These are phyloP conservation scores for Lecanicillium sp. DNA, from an alignment of 2,329 filamentous ascomycete genomes.

Conservation along the genomic window DNA sequence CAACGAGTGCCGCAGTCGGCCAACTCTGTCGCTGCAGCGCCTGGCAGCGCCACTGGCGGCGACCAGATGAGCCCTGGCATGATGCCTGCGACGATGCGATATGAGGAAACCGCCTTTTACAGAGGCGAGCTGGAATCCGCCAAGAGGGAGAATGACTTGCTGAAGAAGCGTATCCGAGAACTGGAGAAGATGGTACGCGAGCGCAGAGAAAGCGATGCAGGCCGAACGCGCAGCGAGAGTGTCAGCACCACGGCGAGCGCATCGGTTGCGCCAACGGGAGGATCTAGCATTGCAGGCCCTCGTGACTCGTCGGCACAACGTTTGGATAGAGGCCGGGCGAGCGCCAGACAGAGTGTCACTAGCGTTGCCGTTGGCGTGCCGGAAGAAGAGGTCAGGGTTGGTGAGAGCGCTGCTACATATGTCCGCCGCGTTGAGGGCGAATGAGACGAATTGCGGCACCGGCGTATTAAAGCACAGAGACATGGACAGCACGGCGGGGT, in stretches of 20 bases:
- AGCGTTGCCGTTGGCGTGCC: conserved; percentile 46
- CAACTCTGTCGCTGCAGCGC: conserved; percentile 32
- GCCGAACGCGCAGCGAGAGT: conserved; percentile 41
- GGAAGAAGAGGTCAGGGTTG: conserved; percentile 51
- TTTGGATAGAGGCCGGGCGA: conserved; percentile 34
- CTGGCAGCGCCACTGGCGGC: conserved; percentile 22
- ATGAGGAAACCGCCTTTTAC: conserved; percentile 54
- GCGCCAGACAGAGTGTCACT: conserved; percentile 32
- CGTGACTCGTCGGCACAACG: conserved; percentile 26
- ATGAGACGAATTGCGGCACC: not conserved
- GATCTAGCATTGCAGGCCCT: conserved; percentile 36
- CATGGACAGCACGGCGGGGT: no score
- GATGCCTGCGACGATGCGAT: conserved; percentile 48
- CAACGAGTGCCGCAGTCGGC: conserved; percentile 31
- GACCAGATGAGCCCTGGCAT: conserved; percentile 44
- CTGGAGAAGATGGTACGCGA: conserved; percentile 48
- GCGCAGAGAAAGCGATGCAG: conserved; percentile 37
- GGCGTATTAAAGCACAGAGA: no score
- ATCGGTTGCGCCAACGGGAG: conserved; percentile 27
- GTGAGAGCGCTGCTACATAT: conserved; percentile 48
- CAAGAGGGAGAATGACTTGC: conserved; percentile 54
- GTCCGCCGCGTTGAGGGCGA: conserved; percentile 2
- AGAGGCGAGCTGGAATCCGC: conserved; percentile 51
- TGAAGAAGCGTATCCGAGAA: conserved; percentile 54
- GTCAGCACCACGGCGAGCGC: conserved; percentile 44